Evolutionary conservation across 2,329 filamentous ascomycete species (phyloP).

Genomic region (Talaromyces sp.): DNA sequence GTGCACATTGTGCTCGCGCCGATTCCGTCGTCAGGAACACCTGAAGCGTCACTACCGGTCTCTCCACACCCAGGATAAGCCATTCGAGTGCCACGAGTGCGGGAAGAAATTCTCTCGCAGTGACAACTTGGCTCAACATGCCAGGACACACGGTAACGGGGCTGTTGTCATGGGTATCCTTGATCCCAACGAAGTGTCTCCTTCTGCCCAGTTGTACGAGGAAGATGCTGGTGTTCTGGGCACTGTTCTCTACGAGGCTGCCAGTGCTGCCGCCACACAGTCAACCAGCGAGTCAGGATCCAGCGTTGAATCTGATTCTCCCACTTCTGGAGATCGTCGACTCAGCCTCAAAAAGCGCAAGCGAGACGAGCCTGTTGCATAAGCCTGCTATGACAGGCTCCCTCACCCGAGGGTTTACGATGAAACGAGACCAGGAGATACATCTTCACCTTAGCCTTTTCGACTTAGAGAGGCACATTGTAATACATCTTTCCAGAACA

Average conservation of each 20-base stretch:
- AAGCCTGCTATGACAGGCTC: conserved; percentile 25
- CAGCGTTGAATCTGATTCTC: conserved; percentile 30
- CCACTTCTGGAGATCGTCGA: conserved; percentile 40
- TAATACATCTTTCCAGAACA: conserved; percentile 19
- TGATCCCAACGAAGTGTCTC: conserved; percentile 54
- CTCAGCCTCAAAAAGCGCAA: conserved; percentile 71
- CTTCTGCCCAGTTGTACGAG: conserved; percentile 42
- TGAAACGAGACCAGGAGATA: conserved; percentile 42
- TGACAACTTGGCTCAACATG: conserved; percentile 95
- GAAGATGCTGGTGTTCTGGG: conserved; percentile 68
- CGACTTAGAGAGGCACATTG: conserved; percentile 12
- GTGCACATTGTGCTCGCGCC: conserved; percentile 91
- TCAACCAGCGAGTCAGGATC: conserved; percentile 45
- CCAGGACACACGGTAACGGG: conserved; percentile 85
- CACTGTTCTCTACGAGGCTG: conserved; percentile 77
- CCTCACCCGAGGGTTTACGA: conserved; percentile 26
- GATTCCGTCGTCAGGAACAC: conserved; percentile 97
- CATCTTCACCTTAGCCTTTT: conserved; percentile 19
- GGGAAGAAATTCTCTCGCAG: conserved; percentile 99
- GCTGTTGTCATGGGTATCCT: conserved; percentile 88
- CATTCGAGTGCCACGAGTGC: conserved; percentile 94
- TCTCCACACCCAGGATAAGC: conserved; percentile 97
- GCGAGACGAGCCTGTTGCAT: conserved; percentile 61
- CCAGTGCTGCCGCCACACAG: conserved; percentile 67
- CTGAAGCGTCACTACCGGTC: conserved; percentile 98